Conservation (phyloP, 2,329 filamentous ascomycete genomes). For the Fusarium falciforme region DNA sequence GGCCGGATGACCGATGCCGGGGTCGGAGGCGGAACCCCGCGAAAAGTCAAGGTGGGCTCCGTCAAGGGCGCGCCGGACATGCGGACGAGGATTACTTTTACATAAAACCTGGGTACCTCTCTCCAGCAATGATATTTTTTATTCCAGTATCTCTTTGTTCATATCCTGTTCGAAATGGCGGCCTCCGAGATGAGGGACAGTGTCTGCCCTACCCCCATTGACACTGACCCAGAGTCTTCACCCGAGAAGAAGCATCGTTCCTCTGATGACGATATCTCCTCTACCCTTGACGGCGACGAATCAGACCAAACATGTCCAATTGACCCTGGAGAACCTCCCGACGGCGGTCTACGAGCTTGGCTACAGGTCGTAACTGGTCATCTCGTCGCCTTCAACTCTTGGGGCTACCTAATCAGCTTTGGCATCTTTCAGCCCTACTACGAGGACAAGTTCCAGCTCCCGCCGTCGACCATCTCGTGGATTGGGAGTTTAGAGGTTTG, state of each 20-base stretch:
- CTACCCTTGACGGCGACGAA: neutral
- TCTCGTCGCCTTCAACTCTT: conserved; percentile 53
- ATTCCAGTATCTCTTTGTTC: fast-evolving
- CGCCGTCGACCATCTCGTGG: conserved; percentile 58
- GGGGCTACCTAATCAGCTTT: conserved; percentile 55
- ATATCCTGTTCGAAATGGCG: neutral
- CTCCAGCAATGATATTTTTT: neutral
- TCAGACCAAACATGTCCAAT: neutral
- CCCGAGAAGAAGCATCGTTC: conserved; percentile 7
- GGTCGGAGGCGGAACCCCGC: conserved; percentile 32
- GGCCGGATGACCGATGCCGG: conserved; percentile 1
- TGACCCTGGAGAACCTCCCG: conserved; percentile 42
- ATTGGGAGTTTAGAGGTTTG: conserved; percentile 61
- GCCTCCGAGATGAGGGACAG: conserved; percentile 5
- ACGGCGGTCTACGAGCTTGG: conserved; percentile 53
- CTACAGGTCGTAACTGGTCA: conserved; percentile 53
- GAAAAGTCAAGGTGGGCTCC: neutral
- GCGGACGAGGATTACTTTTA: neutral
- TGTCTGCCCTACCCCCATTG: conserved; percentile 16
- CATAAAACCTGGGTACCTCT: conserved; percentile 2
- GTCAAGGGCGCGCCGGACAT: conserved; percentile 11
- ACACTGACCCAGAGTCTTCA: neutral
- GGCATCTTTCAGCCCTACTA: conserved; percentile 56
- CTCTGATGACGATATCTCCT: conserved; percentile 13
- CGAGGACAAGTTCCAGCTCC: conserved; percentile 43